These are phyloP conservation scores for Camelina hispida DNA, from an alignment of 345 rosid species.

Conservation along the genomic window DNA sequence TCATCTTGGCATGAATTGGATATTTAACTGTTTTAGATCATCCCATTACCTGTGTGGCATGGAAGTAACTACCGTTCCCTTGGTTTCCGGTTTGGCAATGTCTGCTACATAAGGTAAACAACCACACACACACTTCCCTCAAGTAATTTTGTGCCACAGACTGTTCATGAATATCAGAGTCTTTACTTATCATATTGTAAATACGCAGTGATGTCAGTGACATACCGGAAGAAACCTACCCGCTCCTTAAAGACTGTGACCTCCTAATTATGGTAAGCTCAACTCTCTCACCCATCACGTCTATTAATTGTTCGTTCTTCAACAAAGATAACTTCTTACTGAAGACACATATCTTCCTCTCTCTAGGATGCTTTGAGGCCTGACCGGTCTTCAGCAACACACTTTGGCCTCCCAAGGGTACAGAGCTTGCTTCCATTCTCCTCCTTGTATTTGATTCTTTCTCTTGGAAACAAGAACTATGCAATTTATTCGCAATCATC, in stretches of 20 bases:
- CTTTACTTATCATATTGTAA: conserved; percentile 8
- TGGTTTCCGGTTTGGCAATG: conserved; percentile 85
- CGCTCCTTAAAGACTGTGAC: conserved; percentile 71
- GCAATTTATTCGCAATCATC: background rate
- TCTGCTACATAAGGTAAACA: conserved; percentile 84
- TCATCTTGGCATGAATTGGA: conserved; percentile 16
- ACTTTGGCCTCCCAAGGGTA: conserved; percentile 97
- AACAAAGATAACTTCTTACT: conserved; percentile 23
- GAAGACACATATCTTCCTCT: conserved; percentile 26
- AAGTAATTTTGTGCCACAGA: background rate
- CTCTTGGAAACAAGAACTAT: background rate
- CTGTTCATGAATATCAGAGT: conserved; percentile 2
- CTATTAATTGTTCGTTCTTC: conserved; percentile 20
- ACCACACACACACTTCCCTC: background rate
- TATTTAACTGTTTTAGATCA: conserved; percentile 56
- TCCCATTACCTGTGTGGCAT: conserved; percentile 96
- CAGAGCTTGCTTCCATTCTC: conserved; percentile 14
- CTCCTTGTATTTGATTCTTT: background rate
- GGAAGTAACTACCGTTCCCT: conserved; percentile 82
- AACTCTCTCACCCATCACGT: background rate
- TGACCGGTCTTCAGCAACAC: conserved; percentile 86
- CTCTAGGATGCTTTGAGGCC: conserved; percentile 87
- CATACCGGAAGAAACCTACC: conserved; percentile 90
- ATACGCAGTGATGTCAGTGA: conserved; percentile 93
- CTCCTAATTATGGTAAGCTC: conserved; percentile 67